Conservation (phyloP, 495 filamentous ascomycete genomes). For the Xylaria telfairii region DNA sequence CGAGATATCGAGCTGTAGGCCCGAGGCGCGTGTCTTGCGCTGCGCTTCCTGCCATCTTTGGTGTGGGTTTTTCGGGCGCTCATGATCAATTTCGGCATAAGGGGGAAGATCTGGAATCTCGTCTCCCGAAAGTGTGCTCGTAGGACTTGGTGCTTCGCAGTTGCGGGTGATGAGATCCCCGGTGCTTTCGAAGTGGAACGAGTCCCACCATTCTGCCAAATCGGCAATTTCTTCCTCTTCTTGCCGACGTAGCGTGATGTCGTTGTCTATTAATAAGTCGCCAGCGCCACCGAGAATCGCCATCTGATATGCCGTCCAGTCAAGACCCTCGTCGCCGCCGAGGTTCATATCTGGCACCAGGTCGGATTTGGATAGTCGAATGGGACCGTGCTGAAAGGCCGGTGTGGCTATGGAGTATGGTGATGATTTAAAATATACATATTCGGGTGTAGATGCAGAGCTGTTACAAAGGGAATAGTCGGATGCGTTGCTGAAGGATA, state of each 20-base stretch:
- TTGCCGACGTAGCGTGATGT: slow-evolving; percentile 46
- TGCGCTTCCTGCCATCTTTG: slow-evolving; percentile 30
- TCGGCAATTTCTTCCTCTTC: slow-evolving; percentile 51
- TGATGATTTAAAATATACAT: slow-evolving; percentile 48
- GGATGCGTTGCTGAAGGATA: slow-evolving; percentile 29
- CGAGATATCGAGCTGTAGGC: slow-evolving; percentile 29
- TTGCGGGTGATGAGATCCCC: slow-evolving; percentile 43
- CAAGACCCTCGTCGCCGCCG: slow-evolving; percentile 52
- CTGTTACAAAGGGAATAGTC: slow-evolving; percentile 27
- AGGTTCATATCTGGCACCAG: slow-evolving; percentile 43
- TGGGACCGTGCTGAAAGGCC: slow-evolving; percentile 54
- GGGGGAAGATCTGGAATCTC: slow-evolving; percentile 36
- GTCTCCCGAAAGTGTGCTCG: slow-evolving; percentile 38
- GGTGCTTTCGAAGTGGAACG: slow-evolving; percentile 44
- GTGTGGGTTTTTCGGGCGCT: slow-evolving; percentile 33
- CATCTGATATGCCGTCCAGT: slow-evolving; percentile 65
- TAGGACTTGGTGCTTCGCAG: slow-evolving; percentile 35
- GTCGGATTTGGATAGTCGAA: slow-evolving; percentile 52
- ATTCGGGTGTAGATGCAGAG: slow-evolving; percentile 47
- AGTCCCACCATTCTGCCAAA: slow-evolving; percentile 50
- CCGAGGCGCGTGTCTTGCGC: slow-evolving; percentile 19
- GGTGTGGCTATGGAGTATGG: slow-evolving; percentile 50
- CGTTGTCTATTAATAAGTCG: slow-evolving; percentile 50
- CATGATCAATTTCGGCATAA: slow-evolving; percentile 30
- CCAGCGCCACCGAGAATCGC: slow-evolving; percentile 57